Evolutionary conservation across 306 rosid genomes (phyloP), one percentile per base, ranked within the genome.

Genomic region (Vachellia collinsii): DNA sequence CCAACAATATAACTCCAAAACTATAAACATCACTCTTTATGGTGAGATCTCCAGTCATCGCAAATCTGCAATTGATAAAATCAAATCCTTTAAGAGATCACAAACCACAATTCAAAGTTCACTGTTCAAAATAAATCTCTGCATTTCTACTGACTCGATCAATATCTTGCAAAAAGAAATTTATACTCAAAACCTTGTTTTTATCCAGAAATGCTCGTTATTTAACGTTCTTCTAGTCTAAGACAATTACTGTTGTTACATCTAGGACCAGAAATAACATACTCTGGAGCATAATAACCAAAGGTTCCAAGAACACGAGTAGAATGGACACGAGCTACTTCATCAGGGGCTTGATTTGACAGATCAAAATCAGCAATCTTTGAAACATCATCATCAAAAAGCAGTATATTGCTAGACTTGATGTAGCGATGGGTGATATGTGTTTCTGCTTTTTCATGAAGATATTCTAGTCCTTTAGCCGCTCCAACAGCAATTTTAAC

Each of bases 231-330:
- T 10, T 65, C 14, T 22, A 81, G 11, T 44, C 12, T 16, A 16
- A n/a, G 43, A 48, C 22, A 19, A 39, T 51, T 51, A 51, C 61
- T n/a, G 8, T 61, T 11, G 8, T 11, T 61, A 78, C 59, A 46
- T 38, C 64, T 39, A 70, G 72, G 69, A 56, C 63, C 63, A 9
- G 12, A 16, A 84, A 88, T 50, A 54, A 74, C 94, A 75, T 83
- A 93, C 96, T 93, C 97, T 11, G 97, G 97, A 83, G 97, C 97
- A 89, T 92, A 90, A 81, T 92, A 92, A 77, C 97, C 97, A 29
- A 92, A 92, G 54, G 97, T 91, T 77, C 97, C 97, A 46, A 92
- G 97, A 83, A 92, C 97, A 84, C 97, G 97, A 81, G 97, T 92
- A 39, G 97, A 92, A 81, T 92, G 97, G 73, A 92, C 92, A 48